Conservation (phyloP, 2,329 filamentous ascomycete genomes). For the Davidsoniella virescens region DNA sequence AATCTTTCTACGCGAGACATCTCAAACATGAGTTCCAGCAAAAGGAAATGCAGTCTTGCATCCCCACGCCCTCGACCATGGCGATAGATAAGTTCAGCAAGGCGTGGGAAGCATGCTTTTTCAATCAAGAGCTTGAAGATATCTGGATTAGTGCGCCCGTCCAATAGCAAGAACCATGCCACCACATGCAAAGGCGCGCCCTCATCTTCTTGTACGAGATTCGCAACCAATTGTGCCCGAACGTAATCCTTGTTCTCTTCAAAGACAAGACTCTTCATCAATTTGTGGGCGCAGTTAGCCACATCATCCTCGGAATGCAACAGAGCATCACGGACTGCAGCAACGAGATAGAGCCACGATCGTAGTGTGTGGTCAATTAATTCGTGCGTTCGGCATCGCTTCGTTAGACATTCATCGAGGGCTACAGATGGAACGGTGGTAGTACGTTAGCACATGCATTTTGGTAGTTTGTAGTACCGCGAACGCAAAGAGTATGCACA, state of each 20-base stretch:
- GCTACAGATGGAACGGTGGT: slow-evolving; percentile 21
- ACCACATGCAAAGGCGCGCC: slow-evolving; percentile 64
- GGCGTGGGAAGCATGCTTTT: slow-evolving; percentile 66
- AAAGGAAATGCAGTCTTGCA: slow-evolving; percentile 54
- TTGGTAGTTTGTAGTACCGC: neutral
- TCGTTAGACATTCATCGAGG: slow-evolving; percentile 30
- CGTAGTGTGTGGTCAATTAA: slow-evolving; percentile 72
- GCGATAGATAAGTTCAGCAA: slow-evolving; percentile 57
- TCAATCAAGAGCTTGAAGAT: slow-evolving; percentile 77
- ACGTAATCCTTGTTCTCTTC: slow-evolving; percentile 65
- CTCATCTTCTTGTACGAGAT: slow-evolving; percentile 80
- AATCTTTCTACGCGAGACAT: slow-evolving; percentile 86
- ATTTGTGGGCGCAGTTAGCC: slow-evolving; percentile 59
- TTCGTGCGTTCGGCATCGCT: slow-evolving; percentile 35
- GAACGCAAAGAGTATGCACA: no score
- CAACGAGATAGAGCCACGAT: slow-evolving; percentile 64
- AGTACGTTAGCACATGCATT: neutral
- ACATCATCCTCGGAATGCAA: slow-evolving; percentile 65
- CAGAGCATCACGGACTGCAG: slow-evolving; percentile 59
- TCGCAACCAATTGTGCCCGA: slow-evolving; percentile 81
- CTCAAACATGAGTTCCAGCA: slow-evolving; percentile 86
- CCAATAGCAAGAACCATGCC: slow-evolving; percentile 68
- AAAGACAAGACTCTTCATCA: slow-evolving; percentile 65
- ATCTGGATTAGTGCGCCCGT: slow-evolving; percentile 62
- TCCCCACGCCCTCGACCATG: slow-evolving; percentile 11